phyloP scores from a whole-genome alignment of 495 filamentous ascomycete species.

The Aspergillus asperescens region DNA sequence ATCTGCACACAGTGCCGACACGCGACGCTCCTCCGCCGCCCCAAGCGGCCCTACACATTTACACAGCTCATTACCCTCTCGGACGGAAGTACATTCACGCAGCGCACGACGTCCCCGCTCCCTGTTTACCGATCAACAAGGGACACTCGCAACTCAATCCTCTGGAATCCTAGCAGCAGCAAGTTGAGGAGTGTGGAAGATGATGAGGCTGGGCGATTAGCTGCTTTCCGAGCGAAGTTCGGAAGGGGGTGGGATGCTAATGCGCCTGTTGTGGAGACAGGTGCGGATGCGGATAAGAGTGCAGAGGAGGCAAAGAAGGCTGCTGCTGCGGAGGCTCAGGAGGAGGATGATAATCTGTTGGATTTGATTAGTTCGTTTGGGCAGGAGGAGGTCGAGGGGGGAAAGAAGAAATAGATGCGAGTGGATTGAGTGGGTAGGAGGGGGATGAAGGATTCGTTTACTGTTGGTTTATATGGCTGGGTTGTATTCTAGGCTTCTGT shows the following conservation, averaged over 20 bases:
- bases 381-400: constrained; percentile 29
- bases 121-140: constrained; percentile 72
- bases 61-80: constrained; percentile 90
- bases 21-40: constrained; percentile 83
- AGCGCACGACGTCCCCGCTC: constrained; percentile 79
- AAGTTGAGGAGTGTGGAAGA: constrained; percentile 82
- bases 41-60: constrained; percentile 89
- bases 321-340: constrained; percentile 25
- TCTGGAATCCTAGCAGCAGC: constrained; percentile 83
- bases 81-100: constrained; percentile 83
- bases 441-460: not conserved
- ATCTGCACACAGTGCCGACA: constrained; percentile 57
- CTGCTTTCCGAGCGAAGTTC: constrained; percentile 77
- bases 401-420: constrained; percentile 25
- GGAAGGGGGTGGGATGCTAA: constrained; percentile 75
- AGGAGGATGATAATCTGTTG: constrained; percentile 55
- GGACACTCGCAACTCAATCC: constrained; percentile 78
- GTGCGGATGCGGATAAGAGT: constrained; percentile 7
- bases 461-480: constrained; percentile 3
- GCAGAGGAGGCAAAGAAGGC: constrained; percentile 25
- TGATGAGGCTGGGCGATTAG: constrained; percentile 88
- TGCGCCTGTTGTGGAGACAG: constrained; percentile 24
- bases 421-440: not conserved
- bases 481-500: constrained; percentile 14
- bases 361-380: constrained; percentile 68